Conservation (phyloP, 306 rosid genomes). For the Albizia julibrissin region DNA sequence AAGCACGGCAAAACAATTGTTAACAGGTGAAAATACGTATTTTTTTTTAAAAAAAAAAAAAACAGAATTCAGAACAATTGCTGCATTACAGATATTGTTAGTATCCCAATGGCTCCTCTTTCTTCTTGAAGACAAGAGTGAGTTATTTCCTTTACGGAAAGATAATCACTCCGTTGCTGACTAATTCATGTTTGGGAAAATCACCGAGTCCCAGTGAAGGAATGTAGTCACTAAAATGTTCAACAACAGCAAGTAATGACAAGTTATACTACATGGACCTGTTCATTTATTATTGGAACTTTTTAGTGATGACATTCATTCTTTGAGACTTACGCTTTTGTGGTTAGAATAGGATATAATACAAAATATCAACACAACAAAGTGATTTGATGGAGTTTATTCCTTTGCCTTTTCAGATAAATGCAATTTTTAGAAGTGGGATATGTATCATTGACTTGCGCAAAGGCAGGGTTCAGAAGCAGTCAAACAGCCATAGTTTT, state of each 20-base stretch:
- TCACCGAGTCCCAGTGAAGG: too few species aligned
- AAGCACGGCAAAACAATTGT: constrained; percentile 57
- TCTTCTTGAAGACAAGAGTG: neutral
- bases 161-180: neutral
- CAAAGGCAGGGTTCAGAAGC: constrained; percentile 24
- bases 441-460: constrained; percentile 1
- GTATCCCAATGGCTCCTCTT: neutral
- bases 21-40: constrained; percentile 37
- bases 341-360: constrained; percentile 8
- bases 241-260: too few species aligned
- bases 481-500: constrained; percentile 3
- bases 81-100: neutral
- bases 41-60: neutral
- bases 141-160: neutral
- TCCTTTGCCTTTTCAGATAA: constrained; percentile 37
- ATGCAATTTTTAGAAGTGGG: constrained; percentile 26
- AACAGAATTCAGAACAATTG: neutral
- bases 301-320: too few species aligned
- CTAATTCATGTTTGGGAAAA: too few species aligned
- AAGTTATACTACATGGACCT: too few species aligned
- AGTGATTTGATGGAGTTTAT: constrained; percentile 1
- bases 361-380: constrained; percentile 13
- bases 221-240: too few species aligned
- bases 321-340: neutral
- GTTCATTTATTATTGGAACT: too few species aligned